Percentiles rank a stretch among this genome's conserved stretches.
These are phyloP conservation scores for Camellia lanceoleosa DNA, from an alignment of 148 eudicot species.

Conservation along the genomic window DNA sequence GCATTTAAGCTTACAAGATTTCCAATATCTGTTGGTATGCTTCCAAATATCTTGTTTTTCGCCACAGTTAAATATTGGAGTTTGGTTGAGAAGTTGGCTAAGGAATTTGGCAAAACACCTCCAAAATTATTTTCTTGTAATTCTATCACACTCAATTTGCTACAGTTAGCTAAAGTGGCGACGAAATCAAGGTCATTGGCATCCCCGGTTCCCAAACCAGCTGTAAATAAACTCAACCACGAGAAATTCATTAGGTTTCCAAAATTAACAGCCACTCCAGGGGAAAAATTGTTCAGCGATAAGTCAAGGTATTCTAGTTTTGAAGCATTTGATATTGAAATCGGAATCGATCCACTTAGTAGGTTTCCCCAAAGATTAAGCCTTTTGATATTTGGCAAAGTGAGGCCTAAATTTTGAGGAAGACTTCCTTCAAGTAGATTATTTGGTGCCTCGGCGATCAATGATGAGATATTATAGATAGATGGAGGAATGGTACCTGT, in stretches of 20 bases:
- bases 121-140: neutral
- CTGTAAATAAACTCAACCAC: neutral
- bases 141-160: neutral
- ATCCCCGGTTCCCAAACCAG: neutral
- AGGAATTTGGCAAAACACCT: neutral
- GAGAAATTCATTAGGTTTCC: neutral
- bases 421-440: neutral
- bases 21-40: constrained; percentile 5
- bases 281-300: neutral
- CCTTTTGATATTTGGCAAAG: neutral
- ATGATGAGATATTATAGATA: neutral
- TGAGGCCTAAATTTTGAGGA: neutral
- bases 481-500: neutral
- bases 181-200: constrained; percentile 5
- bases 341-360: neutral
- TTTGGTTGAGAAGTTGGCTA: constrained; percentile 14
- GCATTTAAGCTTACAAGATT: neutral
- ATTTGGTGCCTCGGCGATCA: neutral
- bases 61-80: neutral
- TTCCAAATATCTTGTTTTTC: constrained; percentile 5
- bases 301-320: neutral
- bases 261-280: neutral
- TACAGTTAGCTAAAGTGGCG: constrained; percentile 12
- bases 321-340: neutral
- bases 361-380: neutral